Evolutionary conservation across 2,329 filamentous ascomycete genomes (phyloP).

Genomic region (Neopestalotiopsis sp.): DNA sequence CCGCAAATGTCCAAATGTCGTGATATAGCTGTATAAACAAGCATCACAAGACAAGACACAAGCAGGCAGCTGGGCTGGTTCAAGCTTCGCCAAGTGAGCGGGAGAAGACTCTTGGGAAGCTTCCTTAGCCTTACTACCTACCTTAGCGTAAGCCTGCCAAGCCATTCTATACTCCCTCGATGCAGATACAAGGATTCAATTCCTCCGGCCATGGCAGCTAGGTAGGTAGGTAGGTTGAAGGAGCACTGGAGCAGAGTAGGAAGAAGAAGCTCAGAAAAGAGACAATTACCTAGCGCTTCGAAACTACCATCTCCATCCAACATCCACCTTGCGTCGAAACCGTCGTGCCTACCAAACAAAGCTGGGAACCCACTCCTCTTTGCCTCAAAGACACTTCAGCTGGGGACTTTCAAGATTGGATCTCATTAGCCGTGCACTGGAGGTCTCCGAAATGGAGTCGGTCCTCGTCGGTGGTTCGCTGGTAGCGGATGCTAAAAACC

Average conservation of each 20-base stretch:
- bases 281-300: background rate
- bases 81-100: background rate
- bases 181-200: background rate
- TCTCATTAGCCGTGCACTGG: background rate
- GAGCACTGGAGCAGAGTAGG: background rate
- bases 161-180: background rate
- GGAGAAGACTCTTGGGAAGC: background rate
- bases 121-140: background rate
- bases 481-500: too few species aligned
- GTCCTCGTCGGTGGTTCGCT: too few species aligned
- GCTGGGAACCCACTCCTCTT: background rate
- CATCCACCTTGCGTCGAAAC: background rate
- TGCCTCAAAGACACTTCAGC: background rate
- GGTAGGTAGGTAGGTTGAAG: background rate
- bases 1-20: background rate
- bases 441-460: too few species aligned
- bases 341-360: background rate
- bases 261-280: background rate
- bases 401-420: background rate
- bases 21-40: background rate
- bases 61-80: background rate
- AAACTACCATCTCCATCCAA: background rate
- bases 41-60: background rate
- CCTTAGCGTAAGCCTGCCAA: background rate
- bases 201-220: background rate